Conservation (phyloP, 2,329 filamentous ascomycete genomes). For the Arthrocladium fulminans region DNA sequence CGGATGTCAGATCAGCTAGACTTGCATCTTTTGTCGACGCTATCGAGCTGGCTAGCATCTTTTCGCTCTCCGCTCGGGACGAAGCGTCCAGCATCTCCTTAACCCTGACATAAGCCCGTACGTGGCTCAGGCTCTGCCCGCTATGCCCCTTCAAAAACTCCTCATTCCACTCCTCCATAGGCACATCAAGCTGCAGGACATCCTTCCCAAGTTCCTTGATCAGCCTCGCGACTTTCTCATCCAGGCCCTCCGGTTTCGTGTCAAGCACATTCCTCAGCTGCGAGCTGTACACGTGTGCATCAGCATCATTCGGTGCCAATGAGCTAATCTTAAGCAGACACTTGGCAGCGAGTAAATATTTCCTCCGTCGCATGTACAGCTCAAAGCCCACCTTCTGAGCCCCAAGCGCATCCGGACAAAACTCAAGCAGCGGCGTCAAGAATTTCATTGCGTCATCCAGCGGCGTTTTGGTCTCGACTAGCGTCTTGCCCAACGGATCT, state of each 20-base stretch:
- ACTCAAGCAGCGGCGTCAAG: conserved; percentile 69
- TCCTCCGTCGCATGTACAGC: conserved; percentile 78
- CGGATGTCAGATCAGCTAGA: conserved; percentile 49
- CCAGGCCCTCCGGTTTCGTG: conserved; percentile 50
- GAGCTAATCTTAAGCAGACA: conserved; percentile 67
- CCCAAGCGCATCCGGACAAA: conserved; percentile 69
- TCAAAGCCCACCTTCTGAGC: conserved; percentile 83
- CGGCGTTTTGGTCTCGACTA: conserved; percentile 73
- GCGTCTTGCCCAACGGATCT: conserved; percentile 72
- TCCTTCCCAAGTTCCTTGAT: conserved; percentile 58
- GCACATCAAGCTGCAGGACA: conserved; percentile 46
- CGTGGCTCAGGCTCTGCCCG: conserved; percentile 49
- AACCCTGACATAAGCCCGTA: conserved; percentile 55
- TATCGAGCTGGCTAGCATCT: conserved; percentile 46
- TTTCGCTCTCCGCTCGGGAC: conserved; percentile 49
- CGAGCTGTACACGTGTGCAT: conserved; percentile 65
- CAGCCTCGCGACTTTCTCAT: conserved; percentile 58
- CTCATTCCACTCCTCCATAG: conserved; percentile 54
- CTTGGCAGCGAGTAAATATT: conserved; percentile 77
- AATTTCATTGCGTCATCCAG: conserved; percentile 83
- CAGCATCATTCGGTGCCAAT: conserved; percentile 60
- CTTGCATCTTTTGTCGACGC: conserved; percentile 33
- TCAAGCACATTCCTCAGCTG: conserved; percentile 59
- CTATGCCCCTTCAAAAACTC: conserved; percentile 53
- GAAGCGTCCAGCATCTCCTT: conserved; percentile 51